Percentiles rank a stretch among this genome's conserved stretches.
These are phyloP conservation scores for Syzygium grande DNA, from an alignment of 345 rosid genomes.

Conservation along the genomic window DNA sequence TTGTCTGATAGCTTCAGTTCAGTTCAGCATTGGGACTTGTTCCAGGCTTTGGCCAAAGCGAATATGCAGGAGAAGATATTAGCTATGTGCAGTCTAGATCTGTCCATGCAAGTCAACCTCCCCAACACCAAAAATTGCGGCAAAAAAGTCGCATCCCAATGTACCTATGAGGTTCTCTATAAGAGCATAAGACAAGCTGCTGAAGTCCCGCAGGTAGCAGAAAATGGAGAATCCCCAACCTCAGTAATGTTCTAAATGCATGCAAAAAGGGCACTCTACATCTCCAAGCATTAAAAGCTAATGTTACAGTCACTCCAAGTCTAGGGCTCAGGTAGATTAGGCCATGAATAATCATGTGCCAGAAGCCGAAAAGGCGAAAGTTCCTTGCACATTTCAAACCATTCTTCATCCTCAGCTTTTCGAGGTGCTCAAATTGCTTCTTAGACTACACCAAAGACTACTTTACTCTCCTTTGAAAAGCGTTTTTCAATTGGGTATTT, in stretches of 20 bases:
- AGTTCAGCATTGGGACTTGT: background rate
- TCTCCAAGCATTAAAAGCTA: background rate
- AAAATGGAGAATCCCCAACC: background rate
- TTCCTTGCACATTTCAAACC: background rate
- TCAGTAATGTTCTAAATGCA: background rate
- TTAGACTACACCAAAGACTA: background rate
- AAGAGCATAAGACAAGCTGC: background rate
- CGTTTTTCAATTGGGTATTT: background rate
- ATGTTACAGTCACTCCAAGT: background rate
- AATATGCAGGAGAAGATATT: background rate
- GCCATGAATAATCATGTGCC: background rate
- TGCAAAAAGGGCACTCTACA: background rate
- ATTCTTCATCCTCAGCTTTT: background rate
- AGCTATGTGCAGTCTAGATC: background rate
- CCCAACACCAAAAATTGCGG: background rate
- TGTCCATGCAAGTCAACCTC: background rate
- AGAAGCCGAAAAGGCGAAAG: no score
- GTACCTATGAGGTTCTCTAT: background rate
- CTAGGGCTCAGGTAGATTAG: background rate
- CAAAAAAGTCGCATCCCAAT: background rate
- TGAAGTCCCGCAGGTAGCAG: background rate
- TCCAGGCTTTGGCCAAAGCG: background rate
- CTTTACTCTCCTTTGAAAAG: background rate
- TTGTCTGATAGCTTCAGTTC: background rate
- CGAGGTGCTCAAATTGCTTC: background rate